Evolutionary conservation across 2,329 filamentous ascomycete genomes (phyloP), one percentile per base, ranked within the genome.

Genomic region (Penicillium janthinellum): DNA sequence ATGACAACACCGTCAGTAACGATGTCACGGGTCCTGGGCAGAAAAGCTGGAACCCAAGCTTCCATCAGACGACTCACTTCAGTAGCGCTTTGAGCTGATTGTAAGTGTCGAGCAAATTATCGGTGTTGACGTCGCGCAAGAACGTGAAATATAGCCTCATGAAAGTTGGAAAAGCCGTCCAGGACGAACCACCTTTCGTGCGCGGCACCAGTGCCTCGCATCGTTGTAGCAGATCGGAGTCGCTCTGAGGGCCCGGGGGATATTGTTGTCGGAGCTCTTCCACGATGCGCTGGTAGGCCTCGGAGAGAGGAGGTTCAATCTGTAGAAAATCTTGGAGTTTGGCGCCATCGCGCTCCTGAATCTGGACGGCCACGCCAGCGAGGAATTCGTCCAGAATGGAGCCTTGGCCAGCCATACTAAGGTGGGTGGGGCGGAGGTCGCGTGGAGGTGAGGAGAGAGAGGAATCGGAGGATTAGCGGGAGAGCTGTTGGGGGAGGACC

Each of bases 131-230:
- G 70, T 96, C 91, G 57, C 92, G 82, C 81, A 94, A 86, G 68
- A 93, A 96, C 47, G 84, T 81, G 64, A 96, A 82, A 70, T 96
- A 97, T 52, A 91, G 87, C 68, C 87, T 89, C 74, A 96, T 86
- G 71, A 96, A 96, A 2, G 86, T 84, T 52, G 89, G 81, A 72
- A 96, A 92, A 1, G 89, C 86, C 0, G 87, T 85, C 91, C 92
- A 96, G 0, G 88, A 84, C 44, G 84, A 87, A 63, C 85, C 82
- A 1, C 87, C 88, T 54, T 90, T 86, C 0, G 82, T 80, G 1
- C 86, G 83, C 44, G 88, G 88, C 1, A 94, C 81, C 11, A 84
- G 79, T 48, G 81, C 82, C 59, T 88, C 86, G 63, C 91, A 86
- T 61, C 88, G 81, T 61, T 80, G 81, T 35, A 73, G 68, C 39